Evolutionary conservation across 169 alveolate genomes (phyloP).

Genomic region (Plasmodium knowlesi): DNA sequence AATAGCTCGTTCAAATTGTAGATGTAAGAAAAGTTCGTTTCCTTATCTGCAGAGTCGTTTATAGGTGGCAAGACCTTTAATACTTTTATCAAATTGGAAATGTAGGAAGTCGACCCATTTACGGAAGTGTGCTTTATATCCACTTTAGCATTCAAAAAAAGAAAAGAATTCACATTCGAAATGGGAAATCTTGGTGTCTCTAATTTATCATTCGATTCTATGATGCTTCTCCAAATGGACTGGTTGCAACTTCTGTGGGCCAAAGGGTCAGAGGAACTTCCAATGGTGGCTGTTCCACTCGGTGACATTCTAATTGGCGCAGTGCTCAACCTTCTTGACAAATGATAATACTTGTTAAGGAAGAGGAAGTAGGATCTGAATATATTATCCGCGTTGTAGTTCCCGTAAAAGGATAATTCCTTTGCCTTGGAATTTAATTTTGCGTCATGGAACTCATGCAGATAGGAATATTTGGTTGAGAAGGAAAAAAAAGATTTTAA

Average conservation of each 20-base stretch:
- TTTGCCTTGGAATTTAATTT: constrained; percentile 21
- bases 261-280: background rate
- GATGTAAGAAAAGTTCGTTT: constrained; percentile 28
- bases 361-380: constrained; percentile 29
- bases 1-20: constrained; percentile 39
- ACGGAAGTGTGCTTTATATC: background rate
- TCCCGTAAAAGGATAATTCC: constrained; percentile 19
- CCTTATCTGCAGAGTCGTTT: constrained; percentile 28
- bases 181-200: background rate
- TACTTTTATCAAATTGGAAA: background rate
- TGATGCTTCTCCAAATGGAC: background rate
- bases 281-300: background rate
- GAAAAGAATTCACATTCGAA: constrained; percentile 40
- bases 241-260: background rate
- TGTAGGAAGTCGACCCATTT: background rate
- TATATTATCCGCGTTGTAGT: constrained; percentile 14
- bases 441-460: constrained; percentile 59
- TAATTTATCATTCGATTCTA: background rate
- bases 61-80: constrained; percentile 35
- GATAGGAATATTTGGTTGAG: constrained; percentile 53
- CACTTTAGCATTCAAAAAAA: constrained; percentile 42
- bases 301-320: background rate
- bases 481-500: constrained; percentile 50
- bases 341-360: constrained; percentile 50
- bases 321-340: background rate